phyloP scores from a whole-genome alignment of 257 asterid species.

The Fraxinus cuspidata region DNA sequence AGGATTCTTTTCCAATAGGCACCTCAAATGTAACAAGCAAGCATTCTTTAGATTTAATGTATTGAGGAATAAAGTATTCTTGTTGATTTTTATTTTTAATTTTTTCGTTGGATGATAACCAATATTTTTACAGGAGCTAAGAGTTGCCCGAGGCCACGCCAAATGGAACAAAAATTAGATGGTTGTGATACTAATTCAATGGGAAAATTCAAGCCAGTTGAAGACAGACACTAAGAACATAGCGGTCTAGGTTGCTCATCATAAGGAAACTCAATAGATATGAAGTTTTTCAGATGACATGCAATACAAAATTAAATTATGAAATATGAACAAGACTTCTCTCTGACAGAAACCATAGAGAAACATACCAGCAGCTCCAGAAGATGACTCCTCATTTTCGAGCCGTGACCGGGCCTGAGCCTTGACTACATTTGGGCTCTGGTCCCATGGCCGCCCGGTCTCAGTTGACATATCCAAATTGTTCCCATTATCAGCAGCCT shows the following conservation, averaged over 20 bases:
- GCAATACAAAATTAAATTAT: no score
- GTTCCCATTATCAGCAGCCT: conserved; percentile 34
- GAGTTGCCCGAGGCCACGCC: neutral
- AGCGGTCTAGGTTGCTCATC: neutral
- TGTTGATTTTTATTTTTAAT: neutral
- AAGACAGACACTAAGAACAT: neutral
- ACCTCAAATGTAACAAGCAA: neutral
- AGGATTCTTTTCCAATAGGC: neutral
- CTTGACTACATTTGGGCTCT: conserved; percentile 34
- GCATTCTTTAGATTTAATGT: neutral
- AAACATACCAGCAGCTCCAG: conserved; percentile 46
- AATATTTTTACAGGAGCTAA: neutral
- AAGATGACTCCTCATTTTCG: conserved; percentile 44
- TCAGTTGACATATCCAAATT: conserved; percentile 41
- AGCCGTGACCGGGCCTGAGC: conserved; percentile 37
- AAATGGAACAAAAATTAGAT: neutral
- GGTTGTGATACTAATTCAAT: neutral
- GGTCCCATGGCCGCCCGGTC: conserved; percentile 41
- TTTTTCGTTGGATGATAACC: neutral
- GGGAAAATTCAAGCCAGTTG: neutral
- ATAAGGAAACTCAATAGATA: neutral
- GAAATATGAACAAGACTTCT: no score
- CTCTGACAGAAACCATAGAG: neutral
- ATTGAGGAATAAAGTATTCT: neutral
- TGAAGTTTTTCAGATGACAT: neutral